Evolutionary conservation across 1,284 basidiomycete species (phyloP).

Genomic region (Lignosus rhinocerotis): DNA sequence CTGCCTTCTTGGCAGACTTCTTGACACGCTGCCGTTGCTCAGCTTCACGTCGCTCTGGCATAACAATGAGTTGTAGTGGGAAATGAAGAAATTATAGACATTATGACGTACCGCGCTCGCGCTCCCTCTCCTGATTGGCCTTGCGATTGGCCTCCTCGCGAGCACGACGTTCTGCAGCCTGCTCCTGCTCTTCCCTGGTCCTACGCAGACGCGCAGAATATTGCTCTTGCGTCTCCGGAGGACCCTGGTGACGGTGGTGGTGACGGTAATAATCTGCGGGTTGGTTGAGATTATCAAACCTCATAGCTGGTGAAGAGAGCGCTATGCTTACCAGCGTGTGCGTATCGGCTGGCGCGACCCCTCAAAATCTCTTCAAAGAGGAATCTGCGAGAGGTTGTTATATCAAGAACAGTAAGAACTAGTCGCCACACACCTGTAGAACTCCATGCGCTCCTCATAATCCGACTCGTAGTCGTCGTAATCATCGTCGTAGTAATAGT

Average conservation of each 20-base stretch:
- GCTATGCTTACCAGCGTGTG: conserved; percentile 30
- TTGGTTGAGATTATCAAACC: neutral
- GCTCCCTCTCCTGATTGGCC: conserved; percentile 46
- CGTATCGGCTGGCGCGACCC: conserved; percentile 37
- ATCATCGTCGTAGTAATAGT: conserved; percentile 35
- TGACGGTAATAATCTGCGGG: conserved; percentile 15
- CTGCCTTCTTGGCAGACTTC: conserved; percentile 52
- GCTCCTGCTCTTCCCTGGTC: conserved; percentile 52
- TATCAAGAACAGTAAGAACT: neutral
- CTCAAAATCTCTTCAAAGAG: conserved; percentile 48
- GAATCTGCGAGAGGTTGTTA: conserved; percentile 35
- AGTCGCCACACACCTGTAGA: conserved; percentile 41
- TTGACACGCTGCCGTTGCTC: conserved; percentile 60
- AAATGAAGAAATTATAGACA: neutral
- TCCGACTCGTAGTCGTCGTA: conserved; percentile 34
- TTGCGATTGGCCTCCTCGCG: conserved; percentile 47
- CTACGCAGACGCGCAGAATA: conserved; percentile 52
- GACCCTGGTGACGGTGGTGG: conserved; percentile 36
- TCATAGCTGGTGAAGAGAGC: too few species aligned
- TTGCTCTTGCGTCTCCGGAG: conserved; percentile 48
- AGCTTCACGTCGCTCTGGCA: conserved; percentile 50
- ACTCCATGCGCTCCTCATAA: conserved; percentile 37
- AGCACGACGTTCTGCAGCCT: conserved; percentile 50
- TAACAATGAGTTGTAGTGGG: neutral
- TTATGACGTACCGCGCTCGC: conserved; percentile 48